Base-by-base conservation (phyloP, 257 asterid genomes). In the Solanum megistacrolobum region DNA sequence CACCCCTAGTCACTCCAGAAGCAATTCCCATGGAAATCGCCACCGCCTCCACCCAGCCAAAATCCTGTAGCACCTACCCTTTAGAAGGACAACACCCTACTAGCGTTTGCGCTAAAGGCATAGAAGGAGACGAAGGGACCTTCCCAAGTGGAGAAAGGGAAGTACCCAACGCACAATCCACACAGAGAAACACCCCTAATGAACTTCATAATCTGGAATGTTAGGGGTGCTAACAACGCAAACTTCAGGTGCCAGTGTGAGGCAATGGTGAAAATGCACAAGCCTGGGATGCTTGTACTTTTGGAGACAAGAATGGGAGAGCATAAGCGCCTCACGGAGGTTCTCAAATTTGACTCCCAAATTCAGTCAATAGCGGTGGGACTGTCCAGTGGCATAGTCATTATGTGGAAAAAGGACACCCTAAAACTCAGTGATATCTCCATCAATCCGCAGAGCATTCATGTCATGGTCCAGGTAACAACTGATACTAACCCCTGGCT, bases 291-390 rank as follows among this genome's bases (percentile, higher is more conserved):
- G 18, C 4, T 65, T 16, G 7, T 11, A 5, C 72, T 65, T 2
- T 6, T 65, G 0, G 8, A 65, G 12, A 65, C 72, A 2, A 10
- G 4, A n/a, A 65, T 65, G 16, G 4, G 32, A 10, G 32, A 65
- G 3, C 16, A 65, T 5, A n/a, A n/a, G 4, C 3, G 8, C 2
- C 7, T 11, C 0, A 65, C 8, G 0, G 1, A n/a, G 10, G 68
- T 9, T 21, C 6, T 23, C 1, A 9, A 8, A 3, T 60, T 55
- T 55, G 4, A 18, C 8, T 55, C n/a, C 9, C 4, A 1, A 18
- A 55, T 55, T 55, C 65, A 55, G 1, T 55, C 25, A 3, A 4
- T n/a, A 3, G 4, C 1, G 10, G 12, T 18, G 65, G 65, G 11
- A 3, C 2, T 60, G 2, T 23, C 27, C 4, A 0, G 27, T 8